Base-by-base conservation (phyloP, 108 stramenopile species). In the Stephanodiscus triporus region DNA sequence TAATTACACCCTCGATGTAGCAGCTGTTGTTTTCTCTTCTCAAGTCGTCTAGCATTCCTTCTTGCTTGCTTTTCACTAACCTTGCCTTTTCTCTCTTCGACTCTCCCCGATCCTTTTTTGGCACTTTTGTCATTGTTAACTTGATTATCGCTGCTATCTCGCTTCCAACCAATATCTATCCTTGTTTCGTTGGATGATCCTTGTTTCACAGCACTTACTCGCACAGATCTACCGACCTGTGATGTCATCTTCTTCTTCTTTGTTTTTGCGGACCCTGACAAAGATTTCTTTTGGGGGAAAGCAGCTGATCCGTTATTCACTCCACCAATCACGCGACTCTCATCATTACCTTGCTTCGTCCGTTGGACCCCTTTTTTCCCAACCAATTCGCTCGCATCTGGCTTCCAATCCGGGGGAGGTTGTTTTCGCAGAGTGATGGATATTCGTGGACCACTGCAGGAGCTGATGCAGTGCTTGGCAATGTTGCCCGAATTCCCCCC, bases 361-460 rank as follows among this genome's bases (percentile, higher is more conserved):
- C 26, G 54, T 68, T 48, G 9, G 9, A 36, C 36, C 36, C 38
- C 30, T 17, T 58, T 73, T 17, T 58, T 73, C 8, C 72, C 51
- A 23, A 30, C 58, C 42, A 82, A 51, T 26, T 82, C 81, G 23
- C 45, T 57, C 62, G 63, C 76, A 42, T 74, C 73, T n/a, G 81
- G 81, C 56, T 61, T 77, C 81, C 81, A 78, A 62, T 82, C 81
- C 9, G 76, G 76, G 49, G 70, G 70, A 13, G 81, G 81, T 32
- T 82, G 81, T 23, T 78, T 82, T 34, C 81, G 40, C 62, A 82
- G 49, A 6, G 81, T 82, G 13, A 82, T 76, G 23, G 76, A 82
- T 66, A 82, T 78, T 23, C 80, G 63, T 16, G 55, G 63, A 16
- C 76, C 80, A 4, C 47, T 67, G 54, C 80, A 81, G 9, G 80